These are phyloP conservation scores for Pichia nakasei DNA, from an alignment of 805 yeast genomes.

Conservation along the genomic window DNA sequence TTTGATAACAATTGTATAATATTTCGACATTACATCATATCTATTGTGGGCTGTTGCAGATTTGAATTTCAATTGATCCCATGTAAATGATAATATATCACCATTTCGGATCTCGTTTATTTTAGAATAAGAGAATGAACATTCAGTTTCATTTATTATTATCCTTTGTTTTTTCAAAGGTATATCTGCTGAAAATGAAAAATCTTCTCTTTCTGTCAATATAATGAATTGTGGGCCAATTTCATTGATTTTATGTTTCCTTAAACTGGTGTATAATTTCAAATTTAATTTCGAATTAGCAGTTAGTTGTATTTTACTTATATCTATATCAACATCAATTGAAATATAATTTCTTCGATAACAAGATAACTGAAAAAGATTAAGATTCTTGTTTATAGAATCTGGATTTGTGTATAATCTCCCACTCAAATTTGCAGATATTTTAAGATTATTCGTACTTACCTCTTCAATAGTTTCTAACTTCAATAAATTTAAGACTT, in stretches of 20 bases:
- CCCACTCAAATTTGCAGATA: neutral
- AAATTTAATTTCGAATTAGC: too few species aligned
- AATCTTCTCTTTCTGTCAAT: conserved; percentile 2
- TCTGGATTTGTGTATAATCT: conserved; percentile 7
- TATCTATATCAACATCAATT: too few species aligned
- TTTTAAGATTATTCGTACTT: too few species aligned
- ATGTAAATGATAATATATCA: conserved; percentile 9
- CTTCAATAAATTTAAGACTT: too few species aligned
- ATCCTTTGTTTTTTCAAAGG: neutral
- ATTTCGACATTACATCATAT: conserved; percentile 14
- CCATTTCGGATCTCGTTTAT: neutral
- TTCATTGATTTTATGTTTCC: too few species aligned
- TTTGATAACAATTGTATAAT: conserved; percentile 15
- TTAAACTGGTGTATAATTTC: too few species aligned
- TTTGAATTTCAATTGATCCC: conserved; percentile 25
- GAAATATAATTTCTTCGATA: conserved; percentile 7
- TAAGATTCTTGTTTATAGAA: neutral
- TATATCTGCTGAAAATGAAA: neutral
- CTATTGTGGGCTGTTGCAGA: conserved; percentile 27
- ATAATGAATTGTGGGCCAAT: neutral
- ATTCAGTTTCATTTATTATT: neutral
- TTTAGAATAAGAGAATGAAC: neutral
- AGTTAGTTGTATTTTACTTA: too few species aligned
- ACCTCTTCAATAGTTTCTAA: too few species aligned
- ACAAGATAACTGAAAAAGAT: conserved; percentile 5